Percentiles rank a stretch among this genome's conserved stretches.
phyloP scores from a whole-genome alignment of 768 basidiomycete genomes.

The Tephrocybe rancida region DNA sequence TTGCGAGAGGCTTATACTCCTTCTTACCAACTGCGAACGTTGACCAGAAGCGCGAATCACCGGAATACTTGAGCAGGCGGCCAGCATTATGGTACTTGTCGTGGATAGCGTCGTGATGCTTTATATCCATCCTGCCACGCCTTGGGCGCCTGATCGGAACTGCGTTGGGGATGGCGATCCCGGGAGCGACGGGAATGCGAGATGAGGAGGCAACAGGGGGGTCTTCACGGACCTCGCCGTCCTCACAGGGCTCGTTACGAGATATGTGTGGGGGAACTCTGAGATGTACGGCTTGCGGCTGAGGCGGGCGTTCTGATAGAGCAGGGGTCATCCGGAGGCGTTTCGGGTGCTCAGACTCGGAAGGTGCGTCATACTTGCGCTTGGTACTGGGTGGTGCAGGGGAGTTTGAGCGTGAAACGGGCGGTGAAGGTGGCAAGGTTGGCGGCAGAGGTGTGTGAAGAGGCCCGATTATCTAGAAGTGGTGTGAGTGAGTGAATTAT shows the following conservation, averaged over 20 bases:
- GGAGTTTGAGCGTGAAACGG: constrained; percentile 49
- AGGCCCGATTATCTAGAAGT: constrained; percentile 41
- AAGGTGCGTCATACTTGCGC: constrained; percentile 45
- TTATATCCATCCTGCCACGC: constrained; percentile 50
- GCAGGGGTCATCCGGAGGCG: constrained; percentile 42
- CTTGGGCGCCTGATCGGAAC: constrained; percentile 71
- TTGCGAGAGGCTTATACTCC: constrained; percentile 62
- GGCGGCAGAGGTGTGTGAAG: constrained; percentile 45
- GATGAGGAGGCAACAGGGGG: constrained; percentile 28
- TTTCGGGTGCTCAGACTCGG: constrained; percentile 46
- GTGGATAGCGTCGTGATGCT: constrained; percentile 62
- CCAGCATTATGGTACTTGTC: constrained; percentile 72
- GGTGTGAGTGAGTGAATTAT: constrained; percentile 11
- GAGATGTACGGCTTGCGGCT: constrained; percentile 20
- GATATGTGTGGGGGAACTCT: constrained; percentile 17
- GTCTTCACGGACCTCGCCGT: constrained; percentile 58
- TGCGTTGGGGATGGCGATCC: constrained; percentile 31
- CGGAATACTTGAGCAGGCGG: constrained; percentile 81
- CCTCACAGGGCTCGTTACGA: constrained; percentile 51
- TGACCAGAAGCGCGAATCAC: constrained; percentile 78
- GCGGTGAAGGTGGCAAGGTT: constrained; percentile 52
- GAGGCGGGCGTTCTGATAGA: constrained; percentile 22
- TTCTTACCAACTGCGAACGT: constrained; percentile 66
- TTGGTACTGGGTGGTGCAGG: constrained; percentile 48
- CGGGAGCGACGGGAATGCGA: constrained; percentile 21